Evolutionary conservation across 192 early-diverging fungal genomes (phyloP).

Genomic region (Coemansia sp.): DNA sequence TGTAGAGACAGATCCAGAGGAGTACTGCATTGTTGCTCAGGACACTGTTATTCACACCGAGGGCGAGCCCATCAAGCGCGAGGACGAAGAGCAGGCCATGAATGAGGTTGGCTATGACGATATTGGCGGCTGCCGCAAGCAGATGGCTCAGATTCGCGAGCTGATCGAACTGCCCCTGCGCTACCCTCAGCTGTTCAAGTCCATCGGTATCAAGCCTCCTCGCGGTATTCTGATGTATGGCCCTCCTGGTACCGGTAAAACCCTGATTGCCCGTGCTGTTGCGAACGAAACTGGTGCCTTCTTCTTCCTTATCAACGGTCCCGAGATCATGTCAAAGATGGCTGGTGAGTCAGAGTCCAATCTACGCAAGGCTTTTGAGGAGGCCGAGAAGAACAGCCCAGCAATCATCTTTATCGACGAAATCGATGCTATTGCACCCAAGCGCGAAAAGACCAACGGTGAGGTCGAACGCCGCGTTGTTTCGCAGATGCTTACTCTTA

Average conservation of each 20-base stretch:
- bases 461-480: conserved; percentile 99
- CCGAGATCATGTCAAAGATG: conserved; percentile 99
- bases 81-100: conserved; percentile 93
- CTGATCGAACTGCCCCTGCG: conserved; percentile 95
- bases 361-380: conserved; percentile 97
- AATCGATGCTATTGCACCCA: conserved; percentile 98
- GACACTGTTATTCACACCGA: conserved; percentile 99
- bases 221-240: conserved; percentile 97
- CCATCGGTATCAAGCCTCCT: conserved; percentile 98
- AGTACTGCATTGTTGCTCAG: conserved; percentile 97
- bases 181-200: conserved; percentile 98
- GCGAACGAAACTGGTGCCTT: conserved; percentile 99
- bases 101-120: conserved; percentile 98
- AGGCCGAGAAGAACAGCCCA: conserved; percentile 96
- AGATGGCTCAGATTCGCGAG: conserved; percentile 99
- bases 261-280: conserved; percentile 96
- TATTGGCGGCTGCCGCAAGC: conserved; percentile 97
- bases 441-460: conserved; percentile 98
- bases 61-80: conserved; percentile 97
- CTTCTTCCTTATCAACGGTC: conserved; percentile 99
- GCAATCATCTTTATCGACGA: conserved; percentile 99
- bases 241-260: conserved; percentile 99
- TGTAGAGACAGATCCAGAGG: conserved; percentile 89
- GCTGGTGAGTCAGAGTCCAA: conserved; percentile 98
- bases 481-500: conserved; percentile 95